A percentile compares a stretch with the other conserved stretches of the same genome.
Evolutionary conservation across 345 rosid genomes (phyloP).

Genomic region (Fremontodendron californicum): DNA sequence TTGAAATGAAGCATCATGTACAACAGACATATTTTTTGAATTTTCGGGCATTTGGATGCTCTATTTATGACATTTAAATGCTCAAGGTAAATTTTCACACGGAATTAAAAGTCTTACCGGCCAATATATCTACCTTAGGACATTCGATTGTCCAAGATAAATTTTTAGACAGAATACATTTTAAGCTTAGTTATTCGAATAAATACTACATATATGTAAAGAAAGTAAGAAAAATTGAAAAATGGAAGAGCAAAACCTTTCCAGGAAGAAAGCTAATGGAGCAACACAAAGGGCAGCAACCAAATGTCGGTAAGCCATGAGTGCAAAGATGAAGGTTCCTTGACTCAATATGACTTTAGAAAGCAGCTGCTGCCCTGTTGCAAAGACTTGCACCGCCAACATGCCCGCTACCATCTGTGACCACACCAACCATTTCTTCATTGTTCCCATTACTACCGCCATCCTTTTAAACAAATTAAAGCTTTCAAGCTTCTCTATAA

Average conservation of each 20-base stretch:
- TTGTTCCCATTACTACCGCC: background rate
- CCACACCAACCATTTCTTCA: slow-evolving; percentile 10
- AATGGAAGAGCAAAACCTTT: slow-evolving; percentile 29
- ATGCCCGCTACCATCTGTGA: slow-evolving; percentile 30
- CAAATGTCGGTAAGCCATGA: slow-evolving; percentile 45
- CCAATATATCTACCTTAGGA: no score
- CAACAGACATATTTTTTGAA: no score
- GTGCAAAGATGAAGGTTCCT: slow-evolving; percentile 43
- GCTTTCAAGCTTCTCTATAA: background rate
- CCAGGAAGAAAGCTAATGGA: slow-evolving; percentile 42
- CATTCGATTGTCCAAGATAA: no score
- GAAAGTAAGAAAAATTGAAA: background rate
- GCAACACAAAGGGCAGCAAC: slow-evolving; percentile 43
- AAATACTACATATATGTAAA: background rate
- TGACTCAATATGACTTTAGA: slow-evolving; percentile 29
- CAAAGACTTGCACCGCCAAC: slow-evolving; percentile 43
- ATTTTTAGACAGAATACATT: background rate
- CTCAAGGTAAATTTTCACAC: no score
- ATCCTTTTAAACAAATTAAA: background rate
- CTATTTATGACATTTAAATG: no score
- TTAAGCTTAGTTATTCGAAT: background rate
- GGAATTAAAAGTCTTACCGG: no score
- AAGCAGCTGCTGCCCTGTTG: slow-evolving; percentile 41
- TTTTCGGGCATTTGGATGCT: no score
- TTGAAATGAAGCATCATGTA: no score